Base-by-base conservation (phyloP, 2,329 filamentous ascomycete genomes). In the Botrytis aclada region DNA sequence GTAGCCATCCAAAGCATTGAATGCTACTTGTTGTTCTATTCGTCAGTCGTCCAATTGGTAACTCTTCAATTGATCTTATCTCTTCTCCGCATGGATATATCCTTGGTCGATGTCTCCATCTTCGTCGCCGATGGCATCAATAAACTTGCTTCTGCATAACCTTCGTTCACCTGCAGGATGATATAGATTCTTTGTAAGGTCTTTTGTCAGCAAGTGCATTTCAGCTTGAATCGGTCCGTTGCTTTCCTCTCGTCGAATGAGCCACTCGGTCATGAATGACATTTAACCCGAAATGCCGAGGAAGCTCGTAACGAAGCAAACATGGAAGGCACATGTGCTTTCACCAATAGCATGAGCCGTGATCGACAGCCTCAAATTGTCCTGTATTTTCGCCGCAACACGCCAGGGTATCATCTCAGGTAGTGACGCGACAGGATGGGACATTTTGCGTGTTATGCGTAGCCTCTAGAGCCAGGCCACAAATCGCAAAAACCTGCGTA, bases 141-240 rank as follows among this genome's bases (percentile, higher is more conserved):
- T 9, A 54, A 39, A 54, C 22, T n/a, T 60, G 12, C 37, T 32
- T n/a, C 51, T 60, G 51, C 51, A 69, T 69, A 20, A 9, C 47
- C 34, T 58, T 39, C 29, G 16, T 41, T 56, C 34, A 41, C 45
- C 25, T 41, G 65, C 34, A 69, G 37, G 37, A n/a, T 54, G 45
- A 29, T 54, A 39, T 2, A 60, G 8, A 60, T 43, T 69, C 37
- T 69, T 45, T 69, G 51, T 43, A 69, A 69, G 20, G 14, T 60
- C 37, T 20, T 69, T 69, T 39, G n/a, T 69, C 37, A 69, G 51
- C 37, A 58, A 60, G 37, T 69, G 66, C 37, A 58, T 58, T 34
- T 43, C 37, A 60, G 51, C 66, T 60, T 16, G 25, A 58, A 66
- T 66, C 32, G 32, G 14, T 39, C 63, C 63, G 37, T n/a, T 58